These are phyloP conservation scores for Nannochloropsis salina DNA, from an alignment of 108 stramenopile genomes.

Conservation along the genomic window DNA sequence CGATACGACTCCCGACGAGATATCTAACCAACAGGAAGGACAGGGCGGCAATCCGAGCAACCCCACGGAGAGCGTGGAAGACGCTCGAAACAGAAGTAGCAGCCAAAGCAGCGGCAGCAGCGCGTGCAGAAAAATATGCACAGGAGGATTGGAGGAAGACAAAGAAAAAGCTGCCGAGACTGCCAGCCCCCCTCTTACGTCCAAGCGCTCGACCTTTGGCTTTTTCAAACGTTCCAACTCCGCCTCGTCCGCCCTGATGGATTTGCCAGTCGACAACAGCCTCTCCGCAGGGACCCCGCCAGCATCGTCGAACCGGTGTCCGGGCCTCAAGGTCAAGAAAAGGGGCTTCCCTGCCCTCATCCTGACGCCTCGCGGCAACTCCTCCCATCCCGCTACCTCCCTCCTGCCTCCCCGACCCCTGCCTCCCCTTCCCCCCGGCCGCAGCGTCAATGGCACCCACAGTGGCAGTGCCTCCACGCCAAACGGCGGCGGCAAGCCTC, in stretches of 20 bases:
- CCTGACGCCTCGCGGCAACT: background rate
- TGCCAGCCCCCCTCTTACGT: background rate
- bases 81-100: background rate
- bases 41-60: too few relatives aligned
- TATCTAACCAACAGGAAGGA: background rate
- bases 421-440: background rate
- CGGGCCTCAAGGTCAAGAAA: background rate
- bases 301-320: background rate
- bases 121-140: background rate
- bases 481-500: background rate
- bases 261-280: background rate
- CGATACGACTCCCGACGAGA: background rate
- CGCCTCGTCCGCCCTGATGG: background rate
- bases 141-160: background rate
- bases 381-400: background rate
- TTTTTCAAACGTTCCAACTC: constrained; percentile 15
- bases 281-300: background rate
- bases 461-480: background rate
- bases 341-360: background rate
- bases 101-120: background rate
- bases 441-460: background rate
- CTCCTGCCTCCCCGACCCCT: background rate
- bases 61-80: too few relatives aligned
- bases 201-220: background rate
- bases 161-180: background rate